These are phyloP conservation scores for Aspergillus leporis DNA, from an alignment of 495 filamentous ascomycete species.

Conservation along the genomic window DNA sequence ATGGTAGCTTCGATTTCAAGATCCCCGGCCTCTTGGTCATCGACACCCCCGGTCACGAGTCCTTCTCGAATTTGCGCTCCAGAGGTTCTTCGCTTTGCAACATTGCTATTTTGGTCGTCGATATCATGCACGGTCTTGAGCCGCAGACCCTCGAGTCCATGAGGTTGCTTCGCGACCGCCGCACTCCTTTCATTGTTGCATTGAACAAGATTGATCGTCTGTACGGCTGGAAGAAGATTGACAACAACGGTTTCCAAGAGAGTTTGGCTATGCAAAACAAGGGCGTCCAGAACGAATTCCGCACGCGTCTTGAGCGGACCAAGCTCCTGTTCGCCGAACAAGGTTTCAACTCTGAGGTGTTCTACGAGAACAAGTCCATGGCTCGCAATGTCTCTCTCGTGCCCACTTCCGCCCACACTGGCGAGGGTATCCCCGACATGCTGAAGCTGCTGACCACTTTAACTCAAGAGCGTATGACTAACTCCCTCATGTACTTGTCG, in stretches of 20 bases:
- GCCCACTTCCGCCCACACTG: conserved; percentile 94
- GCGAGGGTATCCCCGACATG: conserved; percentile 99
- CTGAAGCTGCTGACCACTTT: conserved; percentile 89
- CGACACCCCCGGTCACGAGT: conserved; percentile 99
- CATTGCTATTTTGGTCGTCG: conserved; percentile 98
- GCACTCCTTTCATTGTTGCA: conserved; percentile 98
- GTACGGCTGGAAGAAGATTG: conserved; percentile 95
- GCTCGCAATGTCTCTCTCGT: conserved; percentile 89
- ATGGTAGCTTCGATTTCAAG: conserved; percentile 93
- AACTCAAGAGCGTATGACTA: conserved; percentile 97
- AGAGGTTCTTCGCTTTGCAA: conserved; percentile 97
- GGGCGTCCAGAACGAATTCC: conserved; percentile 92
- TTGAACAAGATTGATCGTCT: conserved; percentile 99
- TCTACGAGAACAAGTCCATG: conserved; percentile 97
- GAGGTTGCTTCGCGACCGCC: conserved; percentile 85
- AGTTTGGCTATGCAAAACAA: conserved; percentile 88
- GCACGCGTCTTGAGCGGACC: conserved; percentile 82
- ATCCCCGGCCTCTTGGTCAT: conserved; percentile 96
- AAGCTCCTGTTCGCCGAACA: conserved; percentile 94
- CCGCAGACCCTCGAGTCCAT: conserved; percentile 98
- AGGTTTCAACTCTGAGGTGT: conserved; percentile 96
- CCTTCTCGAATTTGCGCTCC: conserved; percentile 96
- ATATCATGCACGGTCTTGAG: conserved; percentile 99
- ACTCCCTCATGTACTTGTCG: conserved; percentile 94
- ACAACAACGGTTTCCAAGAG: conserved; percentile 97